Conservation (phyloP, 1,139 yeast genomes). For the Pichiaceae sp. region DNA sequence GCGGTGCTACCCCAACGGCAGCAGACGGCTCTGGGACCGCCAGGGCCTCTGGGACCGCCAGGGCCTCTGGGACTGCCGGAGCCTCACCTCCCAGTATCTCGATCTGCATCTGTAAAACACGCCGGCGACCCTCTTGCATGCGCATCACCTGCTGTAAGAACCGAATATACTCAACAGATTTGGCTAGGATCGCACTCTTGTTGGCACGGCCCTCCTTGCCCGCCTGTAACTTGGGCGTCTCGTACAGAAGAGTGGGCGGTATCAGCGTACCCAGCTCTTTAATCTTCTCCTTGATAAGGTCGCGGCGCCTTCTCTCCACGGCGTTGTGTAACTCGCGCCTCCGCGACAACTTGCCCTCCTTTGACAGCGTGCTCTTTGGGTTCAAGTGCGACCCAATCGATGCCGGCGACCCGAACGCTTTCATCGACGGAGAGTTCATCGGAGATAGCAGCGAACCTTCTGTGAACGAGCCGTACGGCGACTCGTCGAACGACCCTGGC, state of each 20-base stretch:
- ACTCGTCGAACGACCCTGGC: constrained; percentile 24
- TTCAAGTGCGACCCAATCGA: constrained; percentile 25
- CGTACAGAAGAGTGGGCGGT: constrained; percentile 59
- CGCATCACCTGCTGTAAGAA: constrained; percentile 40
- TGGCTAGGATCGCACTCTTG: constrained; percentile 58
- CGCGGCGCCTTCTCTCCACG: constrained; percentile 73
- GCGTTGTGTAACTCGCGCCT: constrained; percentile 76
- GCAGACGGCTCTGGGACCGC: too few species aligned
- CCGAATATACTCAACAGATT: constrained; percentile 59
- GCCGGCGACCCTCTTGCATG: constrained; percentile 31
- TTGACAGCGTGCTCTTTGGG: constrained; percentile 43
- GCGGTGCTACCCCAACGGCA: too few species aligned
- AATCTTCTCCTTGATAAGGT: constrained; percentile 66
- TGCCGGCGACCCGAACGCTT: constrained; percentile 26
- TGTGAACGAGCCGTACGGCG: constrained; percentile 27
- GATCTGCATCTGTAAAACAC: constrained; percentile 25
- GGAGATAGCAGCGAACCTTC: constrained; percentile 26
- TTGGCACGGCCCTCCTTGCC: constrained; percentile 64
- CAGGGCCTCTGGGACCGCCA: too few species aligned
- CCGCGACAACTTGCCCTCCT: constrained; percentile 61
- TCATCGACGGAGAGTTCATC: constrained; percentile 25
- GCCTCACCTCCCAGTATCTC: constrained; percentile 21
- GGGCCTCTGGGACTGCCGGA: too few species aligned
- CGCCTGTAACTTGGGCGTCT: constrained; percentile 28
- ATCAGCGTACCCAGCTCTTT: constrained; percentile 64